These are phyloP conservation scores for Parathielavia hyrcaniae DNA, from an alignment of 495 filamentous ascomycete genomes.

Conservation along the genomic window DNA sequence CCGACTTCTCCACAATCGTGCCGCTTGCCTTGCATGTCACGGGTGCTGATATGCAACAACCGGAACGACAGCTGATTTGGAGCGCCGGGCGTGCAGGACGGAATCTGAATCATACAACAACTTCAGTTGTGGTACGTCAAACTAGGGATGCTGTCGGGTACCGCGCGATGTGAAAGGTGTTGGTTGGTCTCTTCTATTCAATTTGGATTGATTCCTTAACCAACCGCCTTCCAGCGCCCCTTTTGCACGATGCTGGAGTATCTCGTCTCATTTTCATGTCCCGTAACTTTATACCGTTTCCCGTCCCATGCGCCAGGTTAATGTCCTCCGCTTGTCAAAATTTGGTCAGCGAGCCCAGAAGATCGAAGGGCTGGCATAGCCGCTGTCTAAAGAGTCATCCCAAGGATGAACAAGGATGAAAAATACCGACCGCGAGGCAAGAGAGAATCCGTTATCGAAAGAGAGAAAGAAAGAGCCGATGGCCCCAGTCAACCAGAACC, in stretches of 20 bases:
- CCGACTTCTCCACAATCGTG: conserved; percentile 16
- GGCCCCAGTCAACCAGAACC: neutral
- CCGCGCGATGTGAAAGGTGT: neutral
- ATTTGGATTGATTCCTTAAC: neutral
- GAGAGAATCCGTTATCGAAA: neutral
- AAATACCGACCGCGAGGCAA: neutral
- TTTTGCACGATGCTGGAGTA: neutral
- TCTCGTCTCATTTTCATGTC: neutral
- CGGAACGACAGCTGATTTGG: conserved; percentile 4
- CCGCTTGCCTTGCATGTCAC: conserved; percentile 15
- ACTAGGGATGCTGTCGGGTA: neutral
- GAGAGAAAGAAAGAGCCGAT: neutral
- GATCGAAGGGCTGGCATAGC: too few relatives aligned
- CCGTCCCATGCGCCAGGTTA: neutral
- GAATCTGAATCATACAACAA: neutral
- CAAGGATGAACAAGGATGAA: neutral
- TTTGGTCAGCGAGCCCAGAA: too few relatives aligned
- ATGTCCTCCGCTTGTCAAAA: too few relatives aligned
- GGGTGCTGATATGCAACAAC: conserved; percentile 3
- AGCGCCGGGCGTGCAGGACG: too few relatives aligned
- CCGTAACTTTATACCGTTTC: neutral
- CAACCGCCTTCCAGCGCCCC: neutral
- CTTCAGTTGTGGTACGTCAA: neutral
- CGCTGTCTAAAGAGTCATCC: too few relatives aligned
- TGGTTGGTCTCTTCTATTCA: neutral